These are phyloP conservation scores for Heliosperma pusillum DNA, from an alignment of 148 eudicot genomes.

Conservation along the genomic window DNA sequence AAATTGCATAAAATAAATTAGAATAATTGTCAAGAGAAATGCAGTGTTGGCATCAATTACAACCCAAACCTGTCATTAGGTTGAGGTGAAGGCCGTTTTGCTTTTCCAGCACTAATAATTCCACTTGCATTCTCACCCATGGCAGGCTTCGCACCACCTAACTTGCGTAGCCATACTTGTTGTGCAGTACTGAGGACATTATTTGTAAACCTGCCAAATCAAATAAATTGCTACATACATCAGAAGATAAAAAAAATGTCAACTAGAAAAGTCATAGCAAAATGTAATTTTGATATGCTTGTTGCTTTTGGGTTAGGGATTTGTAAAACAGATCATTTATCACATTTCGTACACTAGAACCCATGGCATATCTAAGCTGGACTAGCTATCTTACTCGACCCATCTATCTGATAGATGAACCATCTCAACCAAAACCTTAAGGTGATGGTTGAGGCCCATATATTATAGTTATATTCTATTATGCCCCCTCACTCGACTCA, in stretches of 20 bases:
- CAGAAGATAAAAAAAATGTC: constrained; percentile 6
- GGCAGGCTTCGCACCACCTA: constrained; percentile 92
- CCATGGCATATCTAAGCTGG: background rate
- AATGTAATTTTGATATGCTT: background rate
- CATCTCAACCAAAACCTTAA: too few relatives aligned
- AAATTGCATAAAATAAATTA: constrained; percentile 7
- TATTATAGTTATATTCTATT: too few relatives aligned
- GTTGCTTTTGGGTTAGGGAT: background rate
- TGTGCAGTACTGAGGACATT: constrained; percentile 96
- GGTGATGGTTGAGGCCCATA: too few relatives aligned
- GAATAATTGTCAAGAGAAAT: constrained; percentile 18
- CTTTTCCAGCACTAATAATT: constrained; percentile 90
- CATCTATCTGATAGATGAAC: too few relatives aligned
- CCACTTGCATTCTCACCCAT: constrained; percentile 72
- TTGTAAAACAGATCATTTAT: background rate
- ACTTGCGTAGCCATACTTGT: constrained; percentile 84
- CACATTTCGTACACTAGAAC: background rate
- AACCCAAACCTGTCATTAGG: constrained; percentile 78
- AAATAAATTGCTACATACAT: background rate
- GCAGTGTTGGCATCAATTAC: constrained; percentile 2
- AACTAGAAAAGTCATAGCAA: background rate
- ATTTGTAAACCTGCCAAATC: constrained; percentile 73
- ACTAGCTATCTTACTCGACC: background rate
- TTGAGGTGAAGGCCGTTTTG: constrained; percentile 61
- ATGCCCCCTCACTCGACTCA: too few relatives aligned